Conservation (phyloP, 1,284 basidiomycete species). For the Trametes sp. region DNA sequence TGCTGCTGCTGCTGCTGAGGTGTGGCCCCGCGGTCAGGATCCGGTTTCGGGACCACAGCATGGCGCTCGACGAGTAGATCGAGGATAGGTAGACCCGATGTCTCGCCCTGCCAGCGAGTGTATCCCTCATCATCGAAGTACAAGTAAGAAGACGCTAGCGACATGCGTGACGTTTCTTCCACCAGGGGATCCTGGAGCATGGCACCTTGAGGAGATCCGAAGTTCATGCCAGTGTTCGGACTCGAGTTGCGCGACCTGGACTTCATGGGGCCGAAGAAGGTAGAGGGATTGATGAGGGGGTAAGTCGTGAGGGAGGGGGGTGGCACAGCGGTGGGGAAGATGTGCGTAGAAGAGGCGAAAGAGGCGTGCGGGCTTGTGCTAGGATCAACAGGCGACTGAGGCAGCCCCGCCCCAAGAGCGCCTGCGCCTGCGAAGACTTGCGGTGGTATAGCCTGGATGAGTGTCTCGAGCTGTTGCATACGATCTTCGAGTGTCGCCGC, state of each 20-base stretch:
- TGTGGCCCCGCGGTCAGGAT: constrained; percentile 38
- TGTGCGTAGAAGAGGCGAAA: constrained; percentile 54
- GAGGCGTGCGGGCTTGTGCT: constrained; percentile 59
- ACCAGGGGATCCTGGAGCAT: constrained; percentile 53
- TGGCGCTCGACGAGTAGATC: constrained; percentile 78
- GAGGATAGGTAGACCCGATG: constrained; percentile 86
- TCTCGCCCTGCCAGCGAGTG: constrained; percentile 89
- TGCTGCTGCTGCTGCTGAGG: constrained; percentile 31
- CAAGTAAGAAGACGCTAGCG: constrained; percentile 76
- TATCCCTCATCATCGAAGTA: constrained; percentile 86
- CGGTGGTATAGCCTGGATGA: constrained; percentile 83
- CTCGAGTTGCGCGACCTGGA: constrained; percentile 51
- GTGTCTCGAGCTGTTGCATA: constrained; percentile 83
- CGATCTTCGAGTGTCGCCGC: constrained; percentile 82
- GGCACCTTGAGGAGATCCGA: constrained; percentile 13
- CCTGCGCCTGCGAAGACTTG: constrained; percentile 75
- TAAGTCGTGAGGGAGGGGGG: constrained; percentile 78
- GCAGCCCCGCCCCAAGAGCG: constrained; percentile 33
- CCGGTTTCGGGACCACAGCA: constrained; percentile 44
- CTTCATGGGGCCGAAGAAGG: constrained; percentile 66
- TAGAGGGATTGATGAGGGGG: constrained; percentile 79
- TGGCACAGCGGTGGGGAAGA: constrained; percentile 72
- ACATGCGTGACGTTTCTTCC: constrained; percentile 67
- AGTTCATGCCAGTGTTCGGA: constrained; percentile 44
- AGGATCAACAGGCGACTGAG: constrained; percentile 39